Base-by-base conservation (phyloP, 225 moss, liverwort and hornwort genomes). In the Lunularia cruciata region DNA sequence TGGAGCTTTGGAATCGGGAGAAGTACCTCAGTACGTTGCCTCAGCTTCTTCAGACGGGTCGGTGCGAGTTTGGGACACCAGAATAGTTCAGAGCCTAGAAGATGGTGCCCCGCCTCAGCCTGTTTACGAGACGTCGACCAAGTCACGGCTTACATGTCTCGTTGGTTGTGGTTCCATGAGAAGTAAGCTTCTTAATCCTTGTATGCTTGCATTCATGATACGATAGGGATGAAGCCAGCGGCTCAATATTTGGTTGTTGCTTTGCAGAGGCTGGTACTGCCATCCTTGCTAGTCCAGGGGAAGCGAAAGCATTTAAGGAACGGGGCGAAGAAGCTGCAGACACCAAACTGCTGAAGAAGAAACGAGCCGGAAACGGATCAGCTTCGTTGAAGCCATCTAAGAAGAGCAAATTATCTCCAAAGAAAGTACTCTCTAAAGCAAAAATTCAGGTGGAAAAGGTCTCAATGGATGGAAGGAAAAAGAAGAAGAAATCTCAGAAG, bases 41-140 rank as follows among this genome's bases (percentile, higher is more conserved):
- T 99, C 98, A 38, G 93, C 89, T 36, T 99, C 93, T 1, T 93
- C 98, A 23, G 98, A 99, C 80, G 98, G 98, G 12, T 53, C 82
- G 9, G 81, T 99, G 46, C 83, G 89, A 79, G 83, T 99, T 60
- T 99, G 98, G 98, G 98, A 93, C 72, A 84, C 85, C 34, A 86
- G 93, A 31, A 87, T 88, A 82, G 78, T 83, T 32, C 62, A 74
- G 32, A 63, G 47, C 32, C 0, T 33, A 48, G 82, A 83, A 3
- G 78, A 81, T 66, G 73, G 69, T 3, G 54, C 32, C 11, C 67
- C 81, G 2, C 71, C 83, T 37, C 71, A 67, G 53, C 85, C 90
- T 57, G 72, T 85, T 19, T 85, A 89, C 71, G 85, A 99, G 77
- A 86, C 89, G 4, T 87, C 83, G 61, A 93, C 93, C 2, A 91